These are phyloP conservation scores for Flaveria bidentis DNA, from an alignment of 129 eudicot species.

Conservation along the genomic window DNA sequence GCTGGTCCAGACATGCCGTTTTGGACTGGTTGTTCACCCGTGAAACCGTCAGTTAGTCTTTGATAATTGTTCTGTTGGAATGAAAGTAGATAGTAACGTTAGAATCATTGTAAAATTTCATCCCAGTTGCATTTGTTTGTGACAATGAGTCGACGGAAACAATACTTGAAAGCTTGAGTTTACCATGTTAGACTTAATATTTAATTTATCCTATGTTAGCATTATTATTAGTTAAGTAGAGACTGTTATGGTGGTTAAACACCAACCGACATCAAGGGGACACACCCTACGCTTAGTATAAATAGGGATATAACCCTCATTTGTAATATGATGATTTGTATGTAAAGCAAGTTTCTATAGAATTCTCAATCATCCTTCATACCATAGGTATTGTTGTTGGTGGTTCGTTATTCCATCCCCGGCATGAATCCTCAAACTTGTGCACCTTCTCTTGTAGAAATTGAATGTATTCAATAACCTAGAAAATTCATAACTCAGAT, in stretches of 20 bases:
- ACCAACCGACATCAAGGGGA: too few species aligned
- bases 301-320: too few species aligned
- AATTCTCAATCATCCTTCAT: too few species aligned
- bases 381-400: conserved; percentile 58
- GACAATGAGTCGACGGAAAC: neutral
- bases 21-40: conserved; percentile 43
- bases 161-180: conserved; percentile 11
- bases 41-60: conserved; percentile 47
- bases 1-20: conserved; percentile 46
- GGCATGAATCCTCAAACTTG: conserved; percentile 72
- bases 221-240: too few species aligned
- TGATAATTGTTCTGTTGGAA: conserved; percentile 45
- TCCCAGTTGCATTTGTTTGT: too few species aligned
- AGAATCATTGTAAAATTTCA: neutral
- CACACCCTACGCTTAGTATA: too few species aligned
- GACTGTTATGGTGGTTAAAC: too few species aligned
- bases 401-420: conserved; percentile 74
- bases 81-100: neutral
- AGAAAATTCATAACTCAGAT: conserved; percentile 17
- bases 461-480: conserved; percentile 94
- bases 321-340: too few species aligned
- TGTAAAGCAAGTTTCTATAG: too few species aligned
- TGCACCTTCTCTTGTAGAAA: conserved; percentile 88
- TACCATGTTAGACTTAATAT: conserved; percentile 28
- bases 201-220: too few species aligned